Conservation (phyloP, 2,329 filamentous ascomycete species). For the Aschersonia sp. region DNA sequence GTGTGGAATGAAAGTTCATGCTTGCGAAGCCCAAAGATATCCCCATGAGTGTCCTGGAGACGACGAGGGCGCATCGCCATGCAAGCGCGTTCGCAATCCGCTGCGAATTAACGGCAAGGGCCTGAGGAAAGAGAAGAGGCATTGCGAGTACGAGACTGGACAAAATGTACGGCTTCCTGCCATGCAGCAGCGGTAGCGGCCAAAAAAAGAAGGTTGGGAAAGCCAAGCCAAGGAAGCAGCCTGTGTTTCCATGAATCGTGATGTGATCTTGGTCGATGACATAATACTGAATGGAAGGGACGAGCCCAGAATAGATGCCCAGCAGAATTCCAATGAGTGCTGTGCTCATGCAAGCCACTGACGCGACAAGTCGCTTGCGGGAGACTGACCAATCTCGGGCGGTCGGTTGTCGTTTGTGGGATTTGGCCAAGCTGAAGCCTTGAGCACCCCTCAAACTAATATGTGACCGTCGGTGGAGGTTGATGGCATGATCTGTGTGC, state of each 20-base stretch:
- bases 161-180: slow-evolving; percentile 64
- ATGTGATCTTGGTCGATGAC: slow-evolving; percentile 55
- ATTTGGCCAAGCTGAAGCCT: slow-evolving; percentile 36
- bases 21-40: slow-evolving; percentile 59
- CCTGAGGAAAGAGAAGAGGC: slow-evolving; percentile 64
- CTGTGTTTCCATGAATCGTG: slow-evolving; percentile 58
- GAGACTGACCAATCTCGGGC: slow-evolving; percentile 56
- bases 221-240: slow-evolving; percentile 57
- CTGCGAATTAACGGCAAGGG: slow-evolving; percentile 43
- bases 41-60: slow-evolving; percentile 52
- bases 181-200: slow-evolving; percentile 62
- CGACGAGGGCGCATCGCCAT: slow-evolving; percentile 47
- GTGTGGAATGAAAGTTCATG: slow-evolving; percentile 59
- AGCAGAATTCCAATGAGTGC: slow-evolving; percentile 55
- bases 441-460: slow-evolving; percentile 35
- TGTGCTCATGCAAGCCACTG: slow-evolving; percentile 59
- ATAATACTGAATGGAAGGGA: slow-evolving; percentile 67
- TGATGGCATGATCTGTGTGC: slow-evolving; percentile 20
- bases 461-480: slow-evolving; percentile 35
- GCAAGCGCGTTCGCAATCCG: slow-evolving; percentile 39
- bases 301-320: slow-evolving; percentile 65
- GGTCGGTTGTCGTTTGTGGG: slow-evolving; percentile 48
- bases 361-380: slow-evolving; percentile 55
- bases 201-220: slow-evolving; percentile 57
- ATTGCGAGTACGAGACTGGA: slow-evolving; percentile 53